These are phyloP conservation scores for Aspergillus biplanus DNA, from an alignment of 495 filamentous ascomycete genomes.

Conservation along the genomic window DNA sequence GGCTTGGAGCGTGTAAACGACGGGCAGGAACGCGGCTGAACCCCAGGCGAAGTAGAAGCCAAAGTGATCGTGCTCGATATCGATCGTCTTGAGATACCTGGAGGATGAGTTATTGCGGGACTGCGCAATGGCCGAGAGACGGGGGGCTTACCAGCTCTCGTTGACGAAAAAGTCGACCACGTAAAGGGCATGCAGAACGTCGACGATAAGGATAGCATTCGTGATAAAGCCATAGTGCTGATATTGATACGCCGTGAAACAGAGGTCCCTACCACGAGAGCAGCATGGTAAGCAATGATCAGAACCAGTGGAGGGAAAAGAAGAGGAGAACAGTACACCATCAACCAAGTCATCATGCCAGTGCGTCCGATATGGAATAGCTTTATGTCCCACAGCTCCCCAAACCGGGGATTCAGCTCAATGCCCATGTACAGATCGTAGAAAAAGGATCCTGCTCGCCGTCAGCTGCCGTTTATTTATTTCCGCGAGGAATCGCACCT, in stretches of 20 bases:
- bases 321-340: conserved; percentile 32
- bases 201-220: conserved; percentile 48
- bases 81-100: conserved; percentile 54
- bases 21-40: conserved; percentile 47
- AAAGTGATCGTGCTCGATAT: conserved; percentile 56
- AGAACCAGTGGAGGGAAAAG: no score
- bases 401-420: conserved; percentile 54
- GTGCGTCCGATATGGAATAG: conserved; percentile 53
- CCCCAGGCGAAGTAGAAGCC: conserved; percentile 57
- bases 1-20: conserved; percentile 53
- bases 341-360: conserved; percentile 47
- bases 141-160: conserved; percentile 31
- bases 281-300: neutral
- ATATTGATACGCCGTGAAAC: conserved; percentile 51
- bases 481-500: neutral
- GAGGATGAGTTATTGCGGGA: neutral
- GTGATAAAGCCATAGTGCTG: conserved; percentile 46
- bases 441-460: neutral
- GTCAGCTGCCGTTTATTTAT: neutral
- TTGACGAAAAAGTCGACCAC: conserved; percentile 57
- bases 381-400: conserved; percentile 52
- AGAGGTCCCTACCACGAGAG: conserved; percentile 40
- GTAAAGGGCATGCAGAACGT: conserved; percentile 49
- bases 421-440: conserved; percentile 32
- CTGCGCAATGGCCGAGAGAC: neutral